A percentile compares a stretch with the other conserved stretches of the same genome.
Evolutionary conservation across 352 stramenopile genomes (phyloP).

Genomic region (Globisporangium alternatum): DNA sequence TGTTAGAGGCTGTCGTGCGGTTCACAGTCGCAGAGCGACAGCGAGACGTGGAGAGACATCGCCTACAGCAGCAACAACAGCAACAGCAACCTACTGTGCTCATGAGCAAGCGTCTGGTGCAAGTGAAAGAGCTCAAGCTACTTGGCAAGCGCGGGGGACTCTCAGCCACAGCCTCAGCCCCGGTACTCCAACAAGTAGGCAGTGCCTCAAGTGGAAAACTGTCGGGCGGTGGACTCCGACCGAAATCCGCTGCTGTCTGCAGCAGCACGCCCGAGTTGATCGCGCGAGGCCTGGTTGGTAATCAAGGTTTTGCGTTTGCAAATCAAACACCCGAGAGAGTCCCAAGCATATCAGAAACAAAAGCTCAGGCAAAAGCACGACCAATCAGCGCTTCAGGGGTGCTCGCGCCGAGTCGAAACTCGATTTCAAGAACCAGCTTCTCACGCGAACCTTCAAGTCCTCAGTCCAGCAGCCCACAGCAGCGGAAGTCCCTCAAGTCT

Average conservation of each 20-base stretch:
- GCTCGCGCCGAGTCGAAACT: constrained; percentile 21
- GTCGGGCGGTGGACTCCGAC: constrained; percentile 20
- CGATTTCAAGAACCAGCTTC: neutral
- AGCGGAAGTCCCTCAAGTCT: constrained; percentile 6
- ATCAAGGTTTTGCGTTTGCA: neutral
- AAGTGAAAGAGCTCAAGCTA: constrained; percentile 24
- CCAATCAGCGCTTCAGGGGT: constrained; percentile 35
- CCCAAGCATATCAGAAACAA: neutral
- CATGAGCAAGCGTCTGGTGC: constrained; percentile 33
- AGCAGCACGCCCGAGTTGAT: constrained; percentile 40
- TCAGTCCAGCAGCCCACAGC: neutral
- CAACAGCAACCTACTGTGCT: constrained; percentile 32
- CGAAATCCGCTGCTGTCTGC: constrained; percentile 46
- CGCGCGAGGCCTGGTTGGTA: constrained; percentile 12
- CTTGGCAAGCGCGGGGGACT: constrained; percentile 25
- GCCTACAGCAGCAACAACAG: constrained; percentile 21
- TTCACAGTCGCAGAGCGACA: constrained; percentile 10
- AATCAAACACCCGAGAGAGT: neutral
- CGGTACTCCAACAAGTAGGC: constrained; percentile 8
- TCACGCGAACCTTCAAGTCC: neutral
- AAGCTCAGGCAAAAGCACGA: constrained; percentile 5
- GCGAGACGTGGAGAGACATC: constrained; percentile 4
- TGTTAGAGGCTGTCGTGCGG: constrained; percentile 19
- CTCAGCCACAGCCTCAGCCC: constrained; percentile 9
- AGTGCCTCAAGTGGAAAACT: neutral